Base-by-base conservation (phyloP, 176 grass and related monocot species). In the Avena insularis region DNA sequence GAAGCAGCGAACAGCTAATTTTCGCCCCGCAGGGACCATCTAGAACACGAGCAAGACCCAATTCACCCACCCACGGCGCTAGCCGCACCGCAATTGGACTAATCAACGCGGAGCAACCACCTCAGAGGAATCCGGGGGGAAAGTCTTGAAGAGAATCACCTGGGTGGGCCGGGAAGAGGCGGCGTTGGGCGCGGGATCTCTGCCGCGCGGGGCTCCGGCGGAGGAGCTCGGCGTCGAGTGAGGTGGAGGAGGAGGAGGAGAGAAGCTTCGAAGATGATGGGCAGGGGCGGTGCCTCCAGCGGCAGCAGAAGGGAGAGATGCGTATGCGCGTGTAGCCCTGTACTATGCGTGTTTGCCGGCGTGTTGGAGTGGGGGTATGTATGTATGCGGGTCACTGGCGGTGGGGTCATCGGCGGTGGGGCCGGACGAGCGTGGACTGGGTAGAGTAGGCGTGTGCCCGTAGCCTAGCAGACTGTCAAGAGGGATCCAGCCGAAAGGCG, bases 201-300 rank as follows among this genome's bases (percentile, higher is more conserved):
- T 51, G 20, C 21, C n/a, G 71, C 36, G 2, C 20, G 1, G 56
- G 8, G 2, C 61, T 88, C 74, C 81, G 46, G 21, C 7, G 77
- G 36, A 61, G 19, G 43, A 27, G 85, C 70, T 91, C 59, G 38
- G 59, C n/a, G 68, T 11, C 12, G 29, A 68, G 57, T 63, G 74
- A 12, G 36, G 4, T n/a, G 66, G 76, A 49, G 25, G 33, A 35
- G 40, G 69, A 64, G 11, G 79, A 75, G 68, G 66, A 40, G 77
- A 87, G 89, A 76, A 91, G 68, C 20, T 84, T 80, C 57, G 76
- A 74, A 77, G 90, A 81, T 77, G 86, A 87, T 80, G 81, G 31
- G 62, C 35, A 43, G 6, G 64, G 69, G 68, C 69, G 66, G 68
- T 62, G 83, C 78, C 56, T 48, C 46, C 40, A 57, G 76, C 75